These are phyloP conservation scores for Tolypocladium tropicale DNA, from an alignment of 2,329 filamentous ascomycete species.

Conservation along the genomic window DNA sequence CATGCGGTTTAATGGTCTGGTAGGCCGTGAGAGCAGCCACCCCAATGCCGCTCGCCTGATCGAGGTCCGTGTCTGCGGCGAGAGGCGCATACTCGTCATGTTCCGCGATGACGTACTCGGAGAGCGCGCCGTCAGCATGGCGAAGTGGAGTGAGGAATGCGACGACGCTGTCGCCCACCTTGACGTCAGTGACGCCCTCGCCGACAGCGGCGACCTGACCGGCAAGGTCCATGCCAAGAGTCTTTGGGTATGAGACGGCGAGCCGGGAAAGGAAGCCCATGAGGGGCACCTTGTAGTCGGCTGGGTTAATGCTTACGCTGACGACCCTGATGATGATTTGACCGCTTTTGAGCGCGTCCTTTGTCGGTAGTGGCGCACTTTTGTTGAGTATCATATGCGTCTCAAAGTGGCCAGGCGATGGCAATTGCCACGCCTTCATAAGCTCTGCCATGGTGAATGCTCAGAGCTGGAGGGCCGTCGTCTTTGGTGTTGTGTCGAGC, in stretches of 20 bases:
- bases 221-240: constrained; percentile 38
- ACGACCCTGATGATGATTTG: constrained; percentile 32
- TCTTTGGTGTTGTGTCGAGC: too few relatives aligned
- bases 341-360: constrained; percentile 16
- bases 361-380: too few relatives aligned
- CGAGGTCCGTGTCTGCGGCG: constrained; percentile 26
- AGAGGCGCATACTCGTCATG: constrained; percentile 24
- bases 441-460: too few relatives aligned
- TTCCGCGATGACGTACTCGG: constrained; percentile 28
- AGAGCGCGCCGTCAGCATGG: constrained; percentile 27
- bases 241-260: constrained; percentile 25
- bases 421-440: too few relatives aligned
- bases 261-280: constrained; percentile 24
- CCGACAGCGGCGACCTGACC: constrained; percentile 32
- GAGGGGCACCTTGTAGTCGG: constrained; percentile 38
- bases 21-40: constrained; percentile 39
- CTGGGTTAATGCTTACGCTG: constrained; percentile 34
- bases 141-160: constrained; percentile 22
- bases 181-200: constrained; percentile 15
- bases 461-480: too few relatives aligned
- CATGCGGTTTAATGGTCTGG: constrained; percentile 34
- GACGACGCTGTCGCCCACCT: constrained; percentile 32
- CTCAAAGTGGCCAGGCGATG: too few relatives aligned
- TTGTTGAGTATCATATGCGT: too few relatives aligned
- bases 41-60: constrained; percentile 30